Evolutionary conservation across 768 basidiomycete species (phyloP).

Genomic region (Rhodotorula diobovata): DNA sequence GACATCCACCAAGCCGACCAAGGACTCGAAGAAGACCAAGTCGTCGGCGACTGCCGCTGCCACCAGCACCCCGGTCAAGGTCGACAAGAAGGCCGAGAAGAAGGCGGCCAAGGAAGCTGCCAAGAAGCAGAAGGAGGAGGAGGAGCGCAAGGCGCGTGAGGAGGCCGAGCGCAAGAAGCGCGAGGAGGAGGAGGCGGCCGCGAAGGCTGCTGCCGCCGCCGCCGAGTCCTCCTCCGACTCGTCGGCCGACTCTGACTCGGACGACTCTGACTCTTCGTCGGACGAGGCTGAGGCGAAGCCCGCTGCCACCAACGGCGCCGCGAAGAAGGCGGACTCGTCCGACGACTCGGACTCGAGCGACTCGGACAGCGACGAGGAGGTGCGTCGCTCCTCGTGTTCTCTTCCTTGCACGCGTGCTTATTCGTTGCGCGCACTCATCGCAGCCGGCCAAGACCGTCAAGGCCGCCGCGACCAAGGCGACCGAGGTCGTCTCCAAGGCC

Average conservation of each 20-base stretch:
- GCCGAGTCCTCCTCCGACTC: slow-evolving; percentile 4
- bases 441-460: slow-evolving; percentile 39
- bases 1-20: slow-evolving; percentile 35
- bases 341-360: slow-evolving; percentile 37
- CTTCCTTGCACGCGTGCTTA: slow-evolving; percentile 5
- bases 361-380: slow-evolving; percentile 37
- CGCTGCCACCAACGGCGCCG: slow-evolving; percentile 46
- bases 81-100: slow-evolving; percentile 35
- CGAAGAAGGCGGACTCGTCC: slow-evolving; percentile 38
- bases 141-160: slow-evolving; percentile 47
- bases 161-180: slow-evolving; percentile 32
- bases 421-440: not conserved
- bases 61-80: slow-evolving; percentile 28
- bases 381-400: slow-evolving; percentile 42
- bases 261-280: slow-evolving; percentile 22
- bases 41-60: slow-evolving; percentile 21
- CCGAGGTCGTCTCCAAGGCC: slow-evolving; percentile 38
- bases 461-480: slow-evolving; percentile 23
- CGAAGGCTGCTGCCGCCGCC: slow-evolving; percentile 7
- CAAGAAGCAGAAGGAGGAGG: slow-evolving; percentile 22
- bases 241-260: slow-evolving; percentile 11
- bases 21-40: slow-evolving; percentile 38
- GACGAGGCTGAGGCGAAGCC: slow-evolving; percentile 24
- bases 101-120: slow-evolving; percentile 30
- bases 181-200: slow-evolving; percentile 23